phyloP scores from a whole-genome alignment of 805 yeast species.

The Starmerella apis region DNA sequence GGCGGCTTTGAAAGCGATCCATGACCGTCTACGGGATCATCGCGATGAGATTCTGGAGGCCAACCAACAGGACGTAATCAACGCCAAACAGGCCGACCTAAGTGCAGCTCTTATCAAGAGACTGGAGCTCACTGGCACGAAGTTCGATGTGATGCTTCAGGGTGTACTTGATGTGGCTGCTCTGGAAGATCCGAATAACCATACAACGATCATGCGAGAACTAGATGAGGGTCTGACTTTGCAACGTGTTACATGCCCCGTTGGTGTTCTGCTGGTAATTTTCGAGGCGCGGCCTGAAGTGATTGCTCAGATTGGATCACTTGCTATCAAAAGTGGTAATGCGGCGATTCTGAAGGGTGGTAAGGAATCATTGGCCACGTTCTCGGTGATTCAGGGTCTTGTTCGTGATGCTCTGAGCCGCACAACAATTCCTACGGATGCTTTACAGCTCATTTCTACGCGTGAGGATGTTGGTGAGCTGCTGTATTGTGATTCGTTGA shows the following conservation, averaged over 20 bases:
- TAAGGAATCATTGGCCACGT: conserved; percentile 79
- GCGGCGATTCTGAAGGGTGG: conserved; percentile 97
- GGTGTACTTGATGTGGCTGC: conserved; percentile 88
- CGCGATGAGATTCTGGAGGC: conserved; percentile 60
- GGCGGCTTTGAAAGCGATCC: conserved; percentile 57
- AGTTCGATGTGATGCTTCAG: conserved; percentile 86
- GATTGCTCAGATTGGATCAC: conserved; percentile 91
- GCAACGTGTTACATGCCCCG: conserved; percentile 80
- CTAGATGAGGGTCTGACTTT: conserved; percentile 82
- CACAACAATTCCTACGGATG: conserved; percentile 67
- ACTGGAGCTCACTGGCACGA: conserved; percentile 73
- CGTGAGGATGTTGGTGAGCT: conserved; percentile 84
- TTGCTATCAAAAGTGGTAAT: conserved; percentile 92
- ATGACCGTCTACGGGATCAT: conserved; percentile 50
- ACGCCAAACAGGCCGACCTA: conserved; percentile 52
- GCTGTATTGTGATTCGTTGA: conserved; percentile 72
- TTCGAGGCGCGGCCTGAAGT: conserved; percentile 98
- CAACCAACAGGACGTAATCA: conserved; percentile 62
- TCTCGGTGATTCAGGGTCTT: conserved; percentile 66
- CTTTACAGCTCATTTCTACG: conserved; percentile 78
- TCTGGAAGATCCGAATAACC: conserved; percentile 88
- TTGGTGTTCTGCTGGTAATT: conserved; percentile 84
- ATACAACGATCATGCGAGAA: conserved; percentile 67
- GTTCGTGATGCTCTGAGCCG: conserved; percentile 48
- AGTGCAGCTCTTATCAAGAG: conserved; percentile 69